These are phyloP conservation scores for Coleophoma eucalyptorum DNA, from an alignment of 2,329 filamentous ascomycete genomes.

Conservation along the genomic window DNA sequence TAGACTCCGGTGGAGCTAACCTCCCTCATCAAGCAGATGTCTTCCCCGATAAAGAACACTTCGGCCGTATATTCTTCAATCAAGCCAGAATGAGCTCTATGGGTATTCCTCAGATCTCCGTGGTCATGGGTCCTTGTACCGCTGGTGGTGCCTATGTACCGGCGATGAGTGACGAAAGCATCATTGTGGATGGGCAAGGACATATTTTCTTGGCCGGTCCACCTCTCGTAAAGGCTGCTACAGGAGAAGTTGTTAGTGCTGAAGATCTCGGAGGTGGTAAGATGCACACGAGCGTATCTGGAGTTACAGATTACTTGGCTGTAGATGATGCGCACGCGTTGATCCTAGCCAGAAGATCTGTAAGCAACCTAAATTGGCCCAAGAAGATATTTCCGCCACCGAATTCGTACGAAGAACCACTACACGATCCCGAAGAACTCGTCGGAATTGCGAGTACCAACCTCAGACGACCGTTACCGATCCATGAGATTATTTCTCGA, in stretches of 20 bases:
- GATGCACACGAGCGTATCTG: slow-evolving; percentile 85
- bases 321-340: slow-evolving; percentile 92
- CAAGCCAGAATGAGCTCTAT: slow-evolving; percentile 88
- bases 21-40: slow-evolving; percentile 93
- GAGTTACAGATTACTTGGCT: slow-evolving; percentile 92
- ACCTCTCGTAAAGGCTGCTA: slow-evolving; percentile 92
- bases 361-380: slow-evolving; percentile 90
- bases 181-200: slow-evolving; percentile 94
- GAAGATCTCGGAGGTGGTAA: slow-evolving; percentile 89
- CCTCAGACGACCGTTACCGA: slow-evolving; percentile 78
- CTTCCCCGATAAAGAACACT: slow-evolving; percentile 92
- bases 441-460: slow-evolving; percentile 88
- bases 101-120: slow-evolving; percentile 88
- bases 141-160: slow-evolving; percentile 95
- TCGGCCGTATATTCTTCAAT: slow-evolving; percentile 95
- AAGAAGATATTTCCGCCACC: slow-evolving; percentile 35
- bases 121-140: slow-evolving; percentile 97
- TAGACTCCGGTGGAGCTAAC: slow-evolving; percentile 94
- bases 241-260: slow-evolving; percentile 84
- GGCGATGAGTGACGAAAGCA: slow-evolving; percentile 95
- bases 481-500: slow-evolving; percentile 86
- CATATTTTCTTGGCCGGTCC: slow-evolving; percentile 96
- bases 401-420: slow-evolving; percentile 65
- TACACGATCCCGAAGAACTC: slow-evolving; percentile 77
- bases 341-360: slow-evolving; percentile 75